Base-by-base conservation (phyloP, 495 filamentous ascomycete species). In the Letharia lupina region DNA sequence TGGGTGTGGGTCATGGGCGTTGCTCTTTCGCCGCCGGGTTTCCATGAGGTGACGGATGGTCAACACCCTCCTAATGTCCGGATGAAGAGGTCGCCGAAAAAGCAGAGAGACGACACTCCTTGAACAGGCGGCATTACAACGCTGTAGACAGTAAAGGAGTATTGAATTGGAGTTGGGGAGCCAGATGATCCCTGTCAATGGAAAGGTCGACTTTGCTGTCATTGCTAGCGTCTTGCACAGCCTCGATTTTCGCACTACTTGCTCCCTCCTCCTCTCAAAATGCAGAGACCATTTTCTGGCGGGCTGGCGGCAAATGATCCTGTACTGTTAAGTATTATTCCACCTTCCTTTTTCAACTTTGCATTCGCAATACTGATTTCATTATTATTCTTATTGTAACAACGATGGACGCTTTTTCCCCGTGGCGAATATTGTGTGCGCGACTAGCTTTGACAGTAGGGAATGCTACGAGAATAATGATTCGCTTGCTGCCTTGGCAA, bases 11-110 rank as follows among this genome's bases (percentile, higher is more conserved):
- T 41, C 68, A 44, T 68, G 57, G 58, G 56, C 63, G 33, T 74
- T 75, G 31, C 35, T 77, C 69, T 56, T 73, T 68, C 3, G 73
- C 52, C 39, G 70, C 66, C 48, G 70, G 67, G 33, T 45, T 67
- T 60, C 60, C 65, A 67, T 67, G 31, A 67, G 60, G 15, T 48
- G 61, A 41, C n/a, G n/a, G 33, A 44, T 18, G 47, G 18, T 67
- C 59, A 63, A 45, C 13, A 67, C 20, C 31, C 40, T 44, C 16
- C 47, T 47, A 58, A 58, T 16, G 23, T 47, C 37, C 35, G 28
- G 10, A 11, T 40, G 11, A 18, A 20, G 45, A 35, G 52, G 60
- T 54, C 12, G 45, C 5, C 6, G 63, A 35, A 39, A 11, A 45
- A 48, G 41, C 54, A 41, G 7, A 31, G 39, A 45, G 50, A 45